Evolutionary conservation across 2,329 filamentous ascomycete genomes (phyloP), one percentile per base, ranked within the genome.

Genomic region (Triangularia setosa): DNA sequence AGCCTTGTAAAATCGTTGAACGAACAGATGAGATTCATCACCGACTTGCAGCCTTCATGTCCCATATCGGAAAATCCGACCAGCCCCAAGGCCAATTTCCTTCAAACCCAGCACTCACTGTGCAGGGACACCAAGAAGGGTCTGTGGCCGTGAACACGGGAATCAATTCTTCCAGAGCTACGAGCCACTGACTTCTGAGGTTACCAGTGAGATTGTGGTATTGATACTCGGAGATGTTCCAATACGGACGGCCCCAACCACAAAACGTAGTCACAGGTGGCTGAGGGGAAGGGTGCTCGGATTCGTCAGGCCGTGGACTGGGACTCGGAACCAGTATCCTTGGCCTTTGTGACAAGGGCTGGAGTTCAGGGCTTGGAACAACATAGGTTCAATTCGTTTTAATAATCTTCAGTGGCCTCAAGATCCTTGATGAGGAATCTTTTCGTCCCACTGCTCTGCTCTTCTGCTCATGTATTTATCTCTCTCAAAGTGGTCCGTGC

Each of bases 41-140:
- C 59, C 25, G 59, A 61, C 16, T 35, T 33, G 40, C 59, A 61
- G 16, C 25, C 40, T 24, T 61, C 33, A 23, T 61, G 8, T 61
- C 44, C 59, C 59, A 61, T 4, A n/a, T 27, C 11, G 28, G 33
- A 9, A 21, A 5, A 7, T 59, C 56, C 5, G 27, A n/a, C 48
- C 48, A 53, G 48, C 11, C 48, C 48, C 48, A 53, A 9, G 18
- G 18, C 48, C 48, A 24, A 23, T 35, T 35, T 16, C 33, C 33
- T 35, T 35, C 11, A 11, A 14, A 35, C 33, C 33, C 33, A 35
- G 33, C 33, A 35, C 33, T 16, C 18, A 59, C n/a, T 2, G 57
- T 59, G 30, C 57, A 59, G 2, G 57, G 57, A 59, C 57, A 59
- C 57, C 57, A 59, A n/a, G 57, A 59, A 21, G 57, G 57, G 23